Conservation (phyloP, 148 eudicot species). For the Gaultheria prostrata region DNA sequence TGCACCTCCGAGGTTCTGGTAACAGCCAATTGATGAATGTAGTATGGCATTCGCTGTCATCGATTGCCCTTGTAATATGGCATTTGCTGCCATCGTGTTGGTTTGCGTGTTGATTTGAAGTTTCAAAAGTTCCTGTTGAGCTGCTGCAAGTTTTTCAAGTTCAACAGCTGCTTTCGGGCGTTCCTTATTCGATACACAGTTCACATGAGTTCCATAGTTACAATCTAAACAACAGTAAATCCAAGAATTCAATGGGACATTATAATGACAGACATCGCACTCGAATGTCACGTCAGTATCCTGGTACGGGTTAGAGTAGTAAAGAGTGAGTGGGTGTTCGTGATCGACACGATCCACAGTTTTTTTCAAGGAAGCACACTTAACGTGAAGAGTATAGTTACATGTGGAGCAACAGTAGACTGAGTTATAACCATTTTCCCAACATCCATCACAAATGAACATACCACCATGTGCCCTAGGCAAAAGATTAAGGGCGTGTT, state of each 20-base stretch:
- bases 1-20: no score
- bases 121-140: no score
- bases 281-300: neutral
- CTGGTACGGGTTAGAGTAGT: conserved; percentile 13
- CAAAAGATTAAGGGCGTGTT: conserved; percentile 35
- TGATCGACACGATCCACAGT: conserved; percentile 18
- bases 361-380: conserved; percentile 22
- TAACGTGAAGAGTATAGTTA: conserved; percentile 30
- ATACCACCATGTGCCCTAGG: conserved; percentile 19
- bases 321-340: conserved; percentile 16
- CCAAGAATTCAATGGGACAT: conserved; percentile 1
- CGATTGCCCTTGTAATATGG: no score
- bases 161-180: neutral
- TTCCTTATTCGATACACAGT: conserved; percentile 6
- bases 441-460: conserved; percentile 39
- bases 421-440: conserved; percentile 18
- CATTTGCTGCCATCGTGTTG: no score
- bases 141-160: neutral
- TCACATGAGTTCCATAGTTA: conserved; percentile 22
- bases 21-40: no score
- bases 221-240: conserved; percentile 18
- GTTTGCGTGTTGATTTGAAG: no score
- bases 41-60: no score
- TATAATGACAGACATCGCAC: conserved; percentile 15
- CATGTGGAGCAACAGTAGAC: conserved; percentile 37